Evolutionary conservation across 1,284 basidiomycete genomes (phyloP), one percentile per base, ranked within the genome.

Genomic region (Pseudozyma tsukubaensis): DNA sequence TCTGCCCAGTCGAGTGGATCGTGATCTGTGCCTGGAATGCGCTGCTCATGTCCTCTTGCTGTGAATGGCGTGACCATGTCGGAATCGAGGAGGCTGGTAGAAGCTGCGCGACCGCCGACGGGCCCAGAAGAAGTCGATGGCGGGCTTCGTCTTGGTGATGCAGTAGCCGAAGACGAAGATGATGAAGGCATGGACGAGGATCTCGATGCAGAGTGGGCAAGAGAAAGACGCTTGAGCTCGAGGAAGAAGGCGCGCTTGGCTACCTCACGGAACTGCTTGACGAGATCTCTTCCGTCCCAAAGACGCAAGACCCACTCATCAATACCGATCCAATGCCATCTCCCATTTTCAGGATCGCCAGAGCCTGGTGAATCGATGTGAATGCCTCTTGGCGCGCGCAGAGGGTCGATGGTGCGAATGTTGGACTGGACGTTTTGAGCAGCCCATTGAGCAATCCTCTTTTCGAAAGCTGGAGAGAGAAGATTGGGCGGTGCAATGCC

Each of bases 301-400:
- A 74, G 66, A n/a, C 75, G 49, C 7, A 77, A 56, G 24, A 77
- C 57, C 75, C 75, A 77, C 29, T 77, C 75, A 21, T 77, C 75
- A 10, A 77, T 43, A 45, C 75, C 75, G 54, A 77, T 77, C 48
- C 59, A 72, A 43, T 74, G 65, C 62, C 66, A 74, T 6, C 66
- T 59, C 18, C 66, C 58, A 21, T 56, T 34, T 19, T 70, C 72
- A 10, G 59, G 66, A 40, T 74, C 72, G 8, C 72, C 72, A 1
- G 65, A 71, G 52, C 75, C 75, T 1, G 75, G 67, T 0, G 75
- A 42, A 51, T 77, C 75, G 16, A 70, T 69, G 53, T 74, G 72
- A 14, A 74, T 74, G 37, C 72, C 72, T 35, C 72, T 50, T 40
- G 72, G 66, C 10, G 66, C 72, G 21, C 72, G 66, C 7, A 34